Base-by-base conservation (phyloP, 805 yeast genomes). In the Alloascoidea africana region DNA sequence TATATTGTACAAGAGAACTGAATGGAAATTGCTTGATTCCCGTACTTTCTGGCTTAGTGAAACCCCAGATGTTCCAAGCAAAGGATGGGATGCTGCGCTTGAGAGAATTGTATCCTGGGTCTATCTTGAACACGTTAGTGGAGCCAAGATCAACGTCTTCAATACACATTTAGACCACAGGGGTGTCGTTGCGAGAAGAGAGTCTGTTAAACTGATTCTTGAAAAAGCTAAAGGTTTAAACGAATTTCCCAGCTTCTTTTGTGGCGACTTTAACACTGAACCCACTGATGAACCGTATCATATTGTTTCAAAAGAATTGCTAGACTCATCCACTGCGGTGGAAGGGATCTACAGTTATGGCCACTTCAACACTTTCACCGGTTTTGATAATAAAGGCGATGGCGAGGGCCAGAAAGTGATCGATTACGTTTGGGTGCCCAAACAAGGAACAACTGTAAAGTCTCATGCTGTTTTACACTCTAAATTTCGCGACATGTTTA, bases 201-300 rank as follows among this genome's bases (percentile, higher is more conserved):
- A 65, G 37, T 61, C 70, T 4, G 66, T 69, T 4, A 60, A 64
- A 33, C 42, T 69, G 41, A 61, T 66, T 34, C 55, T 60, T 11
- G 56, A 63, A 39, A 66, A 62, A 38, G 46, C 50, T 1, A 50
- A 48, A 16, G 30, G 30, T 23, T 23, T 23, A 23, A 16, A 38
- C 13, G 63, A 42, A 57, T 57, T 55, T 15, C 61, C 65, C 2
- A 60, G 64, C 2, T 54, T 70, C 36, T 53, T 73, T n/a, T 54
- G 62, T 13, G 80, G 80, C 2, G 79, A 73, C 48, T 68, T 75
- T 54, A 75, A 75, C 46, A 63, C 75, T 27, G 56, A 60, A 38
- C 63, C 67, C 1, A 44, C 51, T n/a, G 68, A 65, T 14, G 58
- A 51, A 5, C 59, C 62, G 0, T 56, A 71, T 51, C 59, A 61